These are phyloP conservation scores for Sedum album DNA, from an alignment of 164 flowering plant genomes.

Conservation along the genomic window DNA sequence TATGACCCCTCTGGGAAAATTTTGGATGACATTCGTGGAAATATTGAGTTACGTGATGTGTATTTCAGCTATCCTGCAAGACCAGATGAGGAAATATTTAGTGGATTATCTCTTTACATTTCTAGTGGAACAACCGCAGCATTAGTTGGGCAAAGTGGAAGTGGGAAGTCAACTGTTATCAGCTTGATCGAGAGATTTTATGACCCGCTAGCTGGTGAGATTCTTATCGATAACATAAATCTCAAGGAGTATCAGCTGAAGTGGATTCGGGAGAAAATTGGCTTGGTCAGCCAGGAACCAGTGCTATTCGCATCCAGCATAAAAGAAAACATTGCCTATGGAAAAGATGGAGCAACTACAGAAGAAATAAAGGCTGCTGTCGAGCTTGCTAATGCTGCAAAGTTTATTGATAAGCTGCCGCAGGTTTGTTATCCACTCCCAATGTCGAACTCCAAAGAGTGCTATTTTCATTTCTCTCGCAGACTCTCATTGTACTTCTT, in stretches of 20 bases:
- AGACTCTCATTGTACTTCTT: not conserved
- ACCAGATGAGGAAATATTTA: constrained; percentile 15
- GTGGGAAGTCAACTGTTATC: constrained; percentile 19
- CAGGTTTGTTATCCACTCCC: not conserved
- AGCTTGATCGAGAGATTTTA: constrained; percentile 16
- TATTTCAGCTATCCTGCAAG: constrained; percentile 16
- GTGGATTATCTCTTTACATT: constrained; percentile 12
- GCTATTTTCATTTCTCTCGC: constrained; percentile 7
- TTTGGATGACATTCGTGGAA: constrained; percentile 12
- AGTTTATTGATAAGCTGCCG: constrained; percentile 17
- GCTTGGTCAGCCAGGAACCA: constrained; percentile 22
- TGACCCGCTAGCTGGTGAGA: constrained; percentile 14
- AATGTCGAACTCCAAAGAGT: not conserved
- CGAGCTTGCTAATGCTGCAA: constrained; percentile 20
- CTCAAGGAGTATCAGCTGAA: constrained; percentile 11
- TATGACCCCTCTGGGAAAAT: constrained; percentile 11
- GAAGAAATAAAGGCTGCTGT: constrained; percentile 18
- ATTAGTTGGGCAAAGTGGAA: constrained; percentile 20
- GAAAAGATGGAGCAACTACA: constrained; percentile 18
- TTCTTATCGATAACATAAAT: constrained; percentile 13
- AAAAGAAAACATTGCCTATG: constrained; percentile 17
- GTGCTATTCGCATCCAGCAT: constrained; percentile 15
- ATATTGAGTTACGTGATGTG: constrained; percentile 13
- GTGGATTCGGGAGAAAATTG: constrained; percentile 21
- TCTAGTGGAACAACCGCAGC: constrained; percentile 15